phyloP scores from a whole-genome alignment of 306 rosid species.

The Vigna radiata region DNA sequence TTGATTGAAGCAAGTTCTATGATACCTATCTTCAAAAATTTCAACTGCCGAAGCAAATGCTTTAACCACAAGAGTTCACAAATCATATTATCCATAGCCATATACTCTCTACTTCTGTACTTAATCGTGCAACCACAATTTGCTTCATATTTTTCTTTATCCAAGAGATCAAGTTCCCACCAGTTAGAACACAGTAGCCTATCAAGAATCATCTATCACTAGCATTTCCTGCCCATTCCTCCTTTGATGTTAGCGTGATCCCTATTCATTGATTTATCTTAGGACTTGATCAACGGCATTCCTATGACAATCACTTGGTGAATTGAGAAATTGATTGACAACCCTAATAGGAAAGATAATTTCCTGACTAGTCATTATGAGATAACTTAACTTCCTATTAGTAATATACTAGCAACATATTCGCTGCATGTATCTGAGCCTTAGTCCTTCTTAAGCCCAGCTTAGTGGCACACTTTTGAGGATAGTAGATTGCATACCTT shows the following conservation, averaged over 20 bases:
- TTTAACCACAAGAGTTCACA: neutral
- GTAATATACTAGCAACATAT: neutral
- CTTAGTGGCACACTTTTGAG: neutral
- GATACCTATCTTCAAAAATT: neutral
- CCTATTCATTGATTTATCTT: neutral
- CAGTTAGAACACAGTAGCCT: neutral
- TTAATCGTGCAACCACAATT: neutral
- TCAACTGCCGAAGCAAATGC: neutral
- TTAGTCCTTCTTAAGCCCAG: neutral
- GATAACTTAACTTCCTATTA: neutral
- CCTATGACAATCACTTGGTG: neutral
- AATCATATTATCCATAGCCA: neutral
- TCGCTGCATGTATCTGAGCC: neutral
- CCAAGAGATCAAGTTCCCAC: neutral
- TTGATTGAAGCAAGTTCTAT: neutral
- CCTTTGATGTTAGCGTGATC: neutral
- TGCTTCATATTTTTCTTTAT: neutral
- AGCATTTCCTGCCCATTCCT: neutral
- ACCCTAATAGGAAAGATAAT: neutral
- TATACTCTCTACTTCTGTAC: neutral
- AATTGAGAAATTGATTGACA: neutral
- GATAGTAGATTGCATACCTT: neutral
- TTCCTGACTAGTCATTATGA: neutral
- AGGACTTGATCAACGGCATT: neutral
- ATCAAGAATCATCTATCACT: neutral